A percentile compares a stretch with the other conserved stretches of the same genome.
phyloP scores from a whole-genome alignment of 1,284 basidiomycete species.

The Athelia sp. region DNA sequence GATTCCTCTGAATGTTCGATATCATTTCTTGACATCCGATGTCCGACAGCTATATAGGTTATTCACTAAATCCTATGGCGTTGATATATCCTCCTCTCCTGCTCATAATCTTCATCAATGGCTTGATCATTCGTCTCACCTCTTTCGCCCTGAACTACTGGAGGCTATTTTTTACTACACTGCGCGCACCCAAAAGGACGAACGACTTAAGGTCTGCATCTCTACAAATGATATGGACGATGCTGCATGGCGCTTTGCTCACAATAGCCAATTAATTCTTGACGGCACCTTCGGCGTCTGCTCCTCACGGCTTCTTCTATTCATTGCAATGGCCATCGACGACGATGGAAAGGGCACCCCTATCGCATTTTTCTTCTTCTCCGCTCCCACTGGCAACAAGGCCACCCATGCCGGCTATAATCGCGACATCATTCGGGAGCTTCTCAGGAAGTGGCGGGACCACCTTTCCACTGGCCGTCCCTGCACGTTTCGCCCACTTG shows the following conservation, averaged over 20 bases:
- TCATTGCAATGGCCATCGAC: constrained; percentile 18
- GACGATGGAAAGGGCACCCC: constrained; percentile 15
- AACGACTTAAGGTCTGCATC: no score
- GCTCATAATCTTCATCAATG: no score
- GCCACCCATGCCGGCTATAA: constrained; percentile 15
- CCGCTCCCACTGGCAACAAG: constrained; percentile 13
- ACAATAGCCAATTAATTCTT: constrained; percentile 16
- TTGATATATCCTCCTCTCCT: no score
- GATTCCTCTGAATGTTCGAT: no score
- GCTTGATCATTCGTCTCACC: no score
- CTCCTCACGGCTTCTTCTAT: constrained; percentile 13
- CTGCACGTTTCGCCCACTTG: constrained; percentile 9
- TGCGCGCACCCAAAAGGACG: no score
- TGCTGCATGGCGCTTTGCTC: constrained; percentile 15
- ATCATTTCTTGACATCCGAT: no score
- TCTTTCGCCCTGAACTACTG: no score
- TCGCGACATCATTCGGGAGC: constrained; percentile 12
- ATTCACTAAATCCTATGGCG: no score
- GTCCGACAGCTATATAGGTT: no score
- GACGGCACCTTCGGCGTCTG: constrained; percentile 20
- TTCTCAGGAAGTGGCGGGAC: constrained; percentile 11
- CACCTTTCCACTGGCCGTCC: constrained; percentile 2
- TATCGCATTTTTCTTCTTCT: constrained; percentile 18
- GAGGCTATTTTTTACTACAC: no score
- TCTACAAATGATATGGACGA: constrained; percentile 18